Base-by-base conservation (phyloP, 2,329 filamentous ascomycete species). In the Phialophora verrucosa region DNA sequence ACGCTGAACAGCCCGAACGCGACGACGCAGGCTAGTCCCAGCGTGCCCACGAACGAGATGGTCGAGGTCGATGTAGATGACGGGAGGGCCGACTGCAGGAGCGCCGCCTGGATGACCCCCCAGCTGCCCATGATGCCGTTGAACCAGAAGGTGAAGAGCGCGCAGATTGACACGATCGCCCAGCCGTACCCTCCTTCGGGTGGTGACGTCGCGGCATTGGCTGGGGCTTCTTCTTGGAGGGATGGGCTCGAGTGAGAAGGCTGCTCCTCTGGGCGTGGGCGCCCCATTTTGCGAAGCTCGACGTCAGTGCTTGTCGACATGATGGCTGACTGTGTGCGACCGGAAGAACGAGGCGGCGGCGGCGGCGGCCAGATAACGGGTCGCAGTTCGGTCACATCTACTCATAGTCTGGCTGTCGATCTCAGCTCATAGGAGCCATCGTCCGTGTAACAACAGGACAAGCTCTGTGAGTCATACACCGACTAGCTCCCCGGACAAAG, bases 131-230 rank as follows among this genome's bases (percentile, higher is more conserved):
- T 80, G 0, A 81, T 84, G 59, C 86, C 86, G 57, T 84, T 81
- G 59, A 83, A 80, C 85, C 84, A 87, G 78, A 85, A 88, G 1
- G 83, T 80, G 11, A 87, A 71, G 1, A 85, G 72, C 2, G 82
- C 80, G 69, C 83, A 85, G 35, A 78, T 79, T 2, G 75, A 76
- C 27, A 88, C 83, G 7, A 88, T 78, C 14, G 82, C 77, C 84
- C 85, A 87, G 67, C 84, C 85, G 71, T 86, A 85, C 27, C 84
- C 84, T 31, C 84, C 84, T 55, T 87, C 84, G 0, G 84, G 85
- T 0, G 79, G 80, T 31, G 78, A 70, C 0, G 80, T 78, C 72
- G 67, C 54, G 11, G 63, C 61, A 25, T 66, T 69, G 7, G 44
- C 10, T 3, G 57, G 57, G 7, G 57, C 44, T 49, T 44, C 55